Conservation (phyloP, 805 yeast genomes). For the Candida parachauliodes region DNA sequence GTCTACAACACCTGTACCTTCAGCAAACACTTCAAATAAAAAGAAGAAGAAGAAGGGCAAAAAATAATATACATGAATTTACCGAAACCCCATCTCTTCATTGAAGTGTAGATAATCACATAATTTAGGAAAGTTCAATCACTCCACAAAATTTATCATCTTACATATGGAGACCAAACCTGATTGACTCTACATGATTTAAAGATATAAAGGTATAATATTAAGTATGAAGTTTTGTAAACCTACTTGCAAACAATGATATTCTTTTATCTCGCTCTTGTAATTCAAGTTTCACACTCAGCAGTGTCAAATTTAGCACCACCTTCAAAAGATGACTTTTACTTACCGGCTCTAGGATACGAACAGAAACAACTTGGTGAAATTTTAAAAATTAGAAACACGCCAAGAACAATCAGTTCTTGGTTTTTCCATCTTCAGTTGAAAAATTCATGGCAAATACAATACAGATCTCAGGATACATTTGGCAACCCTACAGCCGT, state of each 20-base stretch:
- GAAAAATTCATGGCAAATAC: conserved; percentile 20
- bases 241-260: too few relatives aligned
- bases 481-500: conserved; percentile 23
- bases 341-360: conserved; percentile 19
- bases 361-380: conserved; percentile 19
- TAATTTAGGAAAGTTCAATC: too few relatives aligned
- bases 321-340: conserved; percentile 22
- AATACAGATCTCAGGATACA: conserved; percentile 20
- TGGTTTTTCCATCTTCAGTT: conserved; percentile 17
- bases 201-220: too few relatives aligned
- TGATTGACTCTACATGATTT: too few relatives aligned
- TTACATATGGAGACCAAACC: too few relatives aligned
- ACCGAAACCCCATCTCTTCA: too few relatives aligned
- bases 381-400: conserved; percentile 18
- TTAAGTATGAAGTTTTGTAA: too few relatives aligned
- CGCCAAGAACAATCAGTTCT: conserved; percentile 18
- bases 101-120: too few relatives aligned
- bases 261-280: not conserved
- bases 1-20: conserved; percentile 11
- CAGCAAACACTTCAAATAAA: conserved; percentile 8
- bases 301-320: not conserved
- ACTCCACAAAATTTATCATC: too few relatives aligned
- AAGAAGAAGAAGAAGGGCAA: conserved; percentile 27
- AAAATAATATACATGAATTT: too few relatives aligned
- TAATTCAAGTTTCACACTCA: not conserved